Conservation (phyloP, 179 eudicot genomes). For the Silene coronaria region DNA sequence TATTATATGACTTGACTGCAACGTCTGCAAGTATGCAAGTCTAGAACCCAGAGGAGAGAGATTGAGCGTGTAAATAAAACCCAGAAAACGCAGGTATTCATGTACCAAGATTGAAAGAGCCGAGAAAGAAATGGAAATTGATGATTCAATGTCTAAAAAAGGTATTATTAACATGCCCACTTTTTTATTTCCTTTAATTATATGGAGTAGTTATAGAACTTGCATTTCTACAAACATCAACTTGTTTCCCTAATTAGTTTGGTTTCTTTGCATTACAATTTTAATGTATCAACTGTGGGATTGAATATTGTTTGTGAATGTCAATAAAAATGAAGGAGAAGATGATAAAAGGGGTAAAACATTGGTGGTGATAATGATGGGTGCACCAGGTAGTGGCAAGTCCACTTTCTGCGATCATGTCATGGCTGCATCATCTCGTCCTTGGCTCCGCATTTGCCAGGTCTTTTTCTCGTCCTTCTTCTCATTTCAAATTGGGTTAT, state of each 20-base stretch:
- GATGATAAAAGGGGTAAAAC: conserved; percentile 28
- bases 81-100: too few species aligned
- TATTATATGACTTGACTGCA: too few species aligned
- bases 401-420: conserved; percentile 82
- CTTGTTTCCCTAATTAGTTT: background rate
- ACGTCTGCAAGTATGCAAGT: too few species aligned
- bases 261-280: background rate
- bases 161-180: conserved; percentile 6
- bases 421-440: conserved; percentile 45
- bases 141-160: background rate
- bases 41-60: too few species aligned
- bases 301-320: background rate
- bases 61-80: too few species aligned
- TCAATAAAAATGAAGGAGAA: conserved; percentile 14
- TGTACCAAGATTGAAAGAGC: background rate
- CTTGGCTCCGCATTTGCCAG: conserved; percentile 94
- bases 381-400: conserved; percentile 95
- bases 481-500: background rate
- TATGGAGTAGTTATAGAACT: background rate
- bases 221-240: too few species aligned
- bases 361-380: conserved; percentile 61
- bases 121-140: conserved; percentile 8
- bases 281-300: background rate
- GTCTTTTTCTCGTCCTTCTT: conserved; percentile 22
- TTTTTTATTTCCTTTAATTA: background rate